Evolutionary conservation across 208 protist species (phyloP).

Genomic region (Leishmania guyanensis): DNA sequence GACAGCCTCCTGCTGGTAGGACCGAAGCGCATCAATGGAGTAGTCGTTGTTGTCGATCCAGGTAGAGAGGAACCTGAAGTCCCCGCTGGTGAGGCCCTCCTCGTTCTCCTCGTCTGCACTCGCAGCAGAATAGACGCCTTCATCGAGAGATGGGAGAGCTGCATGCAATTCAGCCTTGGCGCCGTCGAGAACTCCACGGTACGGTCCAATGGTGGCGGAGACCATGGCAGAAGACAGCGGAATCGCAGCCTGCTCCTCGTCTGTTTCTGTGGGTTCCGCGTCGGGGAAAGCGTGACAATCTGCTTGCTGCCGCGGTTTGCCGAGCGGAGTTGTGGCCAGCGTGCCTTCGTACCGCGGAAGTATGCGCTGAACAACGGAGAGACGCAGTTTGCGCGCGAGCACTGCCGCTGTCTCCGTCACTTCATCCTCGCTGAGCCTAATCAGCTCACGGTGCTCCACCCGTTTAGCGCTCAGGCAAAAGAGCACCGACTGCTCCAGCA

Average conservation of each 20-base stretch:
- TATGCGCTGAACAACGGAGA: constrained; percentile 28
- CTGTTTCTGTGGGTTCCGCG: neutral
- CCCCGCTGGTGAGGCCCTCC: constrained; percentile 7
- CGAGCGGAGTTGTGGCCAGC: neutral
- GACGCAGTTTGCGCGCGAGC: constrained; percentile 42
- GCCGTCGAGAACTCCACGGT: neutral
- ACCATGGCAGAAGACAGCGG: too few relatives aligned
- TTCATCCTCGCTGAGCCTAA: constrained; percentile 43
- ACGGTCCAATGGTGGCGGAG: constrained; percentile 6
- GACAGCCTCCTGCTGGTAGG: constrained; percentile 74
- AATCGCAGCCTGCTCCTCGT: neutral
- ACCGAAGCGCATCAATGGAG: constrained; percentile 38
- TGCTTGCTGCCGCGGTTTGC: neutral
- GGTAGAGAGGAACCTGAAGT: constrained; percentile 20
- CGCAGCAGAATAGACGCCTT: neutral
- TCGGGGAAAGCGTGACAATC: neutral
- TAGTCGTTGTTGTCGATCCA: constrained; percentile 40
- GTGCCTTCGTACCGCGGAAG: constrained; percentile 17
- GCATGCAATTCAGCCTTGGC: neutral
- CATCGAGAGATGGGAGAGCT: neutral
- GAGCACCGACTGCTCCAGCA: constrained; percentile 79
- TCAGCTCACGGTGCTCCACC: constrained; percentile 61
- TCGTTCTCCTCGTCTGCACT: constrained; percentile 16
- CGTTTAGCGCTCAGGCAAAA: constrained; percentile 53
- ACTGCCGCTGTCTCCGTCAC: constrained; percentile 33